Conservation (phyloP, 345 rosid genomes). For the Bruguiera gymnorhiza region DNA sequence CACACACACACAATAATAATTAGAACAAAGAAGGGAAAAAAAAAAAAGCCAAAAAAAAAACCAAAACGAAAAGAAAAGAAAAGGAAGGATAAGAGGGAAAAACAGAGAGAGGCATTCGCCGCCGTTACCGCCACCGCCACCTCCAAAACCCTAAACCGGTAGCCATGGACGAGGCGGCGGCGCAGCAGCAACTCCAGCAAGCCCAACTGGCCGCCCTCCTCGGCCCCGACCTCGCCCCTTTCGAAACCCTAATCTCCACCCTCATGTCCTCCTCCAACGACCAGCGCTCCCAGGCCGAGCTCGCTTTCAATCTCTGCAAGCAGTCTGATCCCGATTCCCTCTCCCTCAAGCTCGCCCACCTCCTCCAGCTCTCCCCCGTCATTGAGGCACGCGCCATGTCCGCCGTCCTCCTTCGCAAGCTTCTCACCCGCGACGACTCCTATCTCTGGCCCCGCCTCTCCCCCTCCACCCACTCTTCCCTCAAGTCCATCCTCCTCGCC, state of each 20-base stretch:
- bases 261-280: slow-evolving; percentile 96
- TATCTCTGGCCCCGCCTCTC: slow-evolving; percentile 80
- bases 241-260: slow-evolving; percentile 68
- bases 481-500: slow-evolving; percentile 63
- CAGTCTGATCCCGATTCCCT: slow-evolving; percentile 80
- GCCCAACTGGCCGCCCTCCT: slow-evolving; percentile 69
- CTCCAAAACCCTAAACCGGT: too few relatives aligned
- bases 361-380: slow-evolving; percentile 63
- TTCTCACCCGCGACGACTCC: slow-evolving; percentile 82
- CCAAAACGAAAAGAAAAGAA: too few relatives aligned
- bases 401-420: slow-evolving; percentile 90
- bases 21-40: too few relatives aligned
- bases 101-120: too few relatives aligned
- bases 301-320: slow-evolving; percentile 82
- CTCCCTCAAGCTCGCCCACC: slow-evolving; percentile 69
- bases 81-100: too few relatives aligned
- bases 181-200: slow-evolving; percentile 38
- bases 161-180: slow-evolving; percentile 53
- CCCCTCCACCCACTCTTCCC: slow-evolving; percentile 56
- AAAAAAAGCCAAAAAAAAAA: too few relatives aligned
- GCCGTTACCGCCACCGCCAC: too few relatives aligned
- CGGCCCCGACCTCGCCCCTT: slow-evolving; percentile 72
- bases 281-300: slow-evolving; percentile 82
- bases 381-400: slow-evolving; percentile 86
- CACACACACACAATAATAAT: too few relatives aligned